A percentile compares a stretch with the other conserved stretches of the same genome.
phyloP scores from a whole-genome alignment of 2,329 filamentous ascomycete species.

The Ceratocystis eucalypticola region DNA sequence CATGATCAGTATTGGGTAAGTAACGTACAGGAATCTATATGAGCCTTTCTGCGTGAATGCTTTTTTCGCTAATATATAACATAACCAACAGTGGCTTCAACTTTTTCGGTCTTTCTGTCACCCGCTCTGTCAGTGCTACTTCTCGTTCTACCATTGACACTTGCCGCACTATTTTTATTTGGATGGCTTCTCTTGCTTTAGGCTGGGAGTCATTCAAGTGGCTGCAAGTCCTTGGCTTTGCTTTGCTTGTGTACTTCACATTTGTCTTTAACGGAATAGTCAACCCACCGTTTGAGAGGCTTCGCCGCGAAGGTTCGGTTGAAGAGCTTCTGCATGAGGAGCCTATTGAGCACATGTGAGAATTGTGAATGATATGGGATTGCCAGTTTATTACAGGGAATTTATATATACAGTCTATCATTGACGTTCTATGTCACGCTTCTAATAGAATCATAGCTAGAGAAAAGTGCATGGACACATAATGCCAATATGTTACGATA shows the following conservation, averaged over 20 bases:
- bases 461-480: not conserved
- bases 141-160: conserved; percentile 94
- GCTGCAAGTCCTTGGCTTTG: conserved; percentile 85
- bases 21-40: not conserved
- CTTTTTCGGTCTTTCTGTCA: conserved; percentile 93
- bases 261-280: conserved; percentile 94
- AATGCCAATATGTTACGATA: not conserved
- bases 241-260: conserved; percentile 83
- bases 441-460: not conserved
- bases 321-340: conserved; percentile 65
- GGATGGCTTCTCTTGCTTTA: conserved; percentile 82
- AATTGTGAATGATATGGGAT: too few species aligned
- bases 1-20: conserved; percentile 92
- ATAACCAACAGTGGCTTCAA: conserved; percentile 65
- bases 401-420: not conserved
- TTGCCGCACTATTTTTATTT: conserved; percentile 94
- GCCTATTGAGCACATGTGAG: conserved; percentile 58
- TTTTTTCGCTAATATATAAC: conserved; percentile 20
- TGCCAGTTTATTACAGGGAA: not conserved
- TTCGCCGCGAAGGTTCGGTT: conserved; percentile 41
- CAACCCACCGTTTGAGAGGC: conserved; percentile 61
- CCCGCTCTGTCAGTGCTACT: conserved; percentile 76
- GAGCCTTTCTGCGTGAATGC: not conserved
- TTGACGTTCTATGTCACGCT: too few species aligned
- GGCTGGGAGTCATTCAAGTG: conserved; percentile 98